A percentile compares a stretch with the other conserved stretches of the same genome.
phyloP scores from a whole-genome alignment of 2,329 filamentous ascomycete genomes.

The Alternaria novae-zelandiae region DNA sequence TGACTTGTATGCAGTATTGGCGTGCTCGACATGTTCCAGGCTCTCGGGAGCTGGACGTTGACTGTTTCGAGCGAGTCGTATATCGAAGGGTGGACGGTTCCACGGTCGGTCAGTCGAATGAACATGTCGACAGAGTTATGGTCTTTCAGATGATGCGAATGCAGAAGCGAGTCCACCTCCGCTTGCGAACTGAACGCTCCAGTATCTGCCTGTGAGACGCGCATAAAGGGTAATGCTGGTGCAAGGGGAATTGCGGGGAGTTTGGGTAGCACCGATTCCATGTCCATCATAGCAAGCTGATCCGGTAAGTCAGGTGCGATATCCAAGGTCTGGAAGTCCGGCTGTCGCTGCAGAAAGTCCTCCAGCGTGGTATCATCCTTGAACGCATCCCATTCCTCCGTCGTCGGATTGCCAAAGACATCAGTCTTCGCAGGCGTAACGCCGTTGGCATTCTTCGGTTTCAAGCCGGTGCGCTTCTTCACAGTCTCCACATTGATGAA shows the following conservation, averaged over 20 bases:
- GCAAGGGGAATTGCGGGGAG: constrained; percentile 47
- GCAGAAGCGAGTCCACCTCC: constrained; percentile 49
- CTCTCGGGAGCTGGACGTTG: constrained; percentile 61
- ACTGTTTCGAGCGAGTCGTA: constrained; percentile 87
- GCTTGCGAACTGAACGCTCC: constrained; percentile 49
- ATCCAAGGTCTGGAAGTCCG: constrained; percentile 41
- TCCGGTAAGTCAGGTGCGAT: constrained; percentile 48
- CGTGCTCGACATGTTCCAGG: constrained; percentile 53
- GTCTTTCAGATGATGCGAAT: constrained; percentile 62
- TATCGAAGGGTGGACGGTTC: constrained; percentile 76
- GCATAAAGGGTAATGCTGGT: constrained; percentile 43
- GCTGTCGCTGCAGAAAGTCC: constrained; percentile 49
- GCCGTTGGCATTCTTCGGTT: constrained; percentile 19
- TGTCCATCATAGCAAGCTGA: constrained; percentile 50
- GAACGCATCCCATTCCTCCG: constrained; percentile 44
- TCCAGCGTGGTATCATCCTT: constrained; percentile 45
- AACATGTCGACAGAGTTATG: constrained; percentile 81
- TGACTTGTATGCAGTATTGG: constrained; percentile 72
- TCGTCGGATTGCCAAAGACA: constrained; percentile 29
- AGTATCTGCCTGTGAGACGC: constrained; percentile 36
- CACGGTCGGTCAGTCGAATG: constrained; percentile 74
- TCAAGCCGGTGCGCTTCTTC: constrained; percentile 49
- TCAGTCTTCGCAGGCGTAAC: constrained; percentile 17
- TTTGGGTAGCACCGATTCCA: constrained; percentile 46
- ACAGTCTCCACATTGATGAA: constrained; percentile 58